phyloP scores from a whole-genome alignment of 148 eudicot species.

The Hydrangea macrophylla region DNA sequence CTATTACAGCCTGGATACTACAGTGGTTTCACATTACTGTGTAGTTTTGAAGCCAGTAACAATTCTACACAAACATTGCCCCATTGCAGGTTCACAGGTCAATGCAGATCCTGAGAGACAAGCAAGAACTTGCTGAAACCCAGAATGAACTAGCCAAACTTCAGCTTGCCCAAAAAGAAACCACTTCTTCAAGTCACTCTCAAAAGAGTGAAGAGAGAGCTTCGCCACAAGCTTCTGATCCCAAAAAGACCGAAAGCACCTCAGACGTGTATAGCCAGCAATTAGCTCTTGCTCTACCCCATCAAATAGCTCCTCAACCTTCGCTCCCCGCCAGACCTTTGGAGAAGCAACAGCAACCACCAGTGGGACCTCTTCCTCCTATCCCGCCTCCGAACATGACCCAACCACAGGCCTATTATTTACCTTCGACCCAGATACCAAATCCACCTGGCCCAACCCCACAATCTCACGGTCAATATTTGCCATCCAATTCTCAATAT shows the following conservation, averaged over 20 bases:
- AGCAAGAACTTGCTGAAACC: conserved; percentile 85
- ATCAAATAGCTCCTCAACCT: conserved; percentile 54
- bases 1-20: too few relatives aligned
- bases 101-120: conserved; percentile 81
- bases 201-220: conserved; percentile 56
- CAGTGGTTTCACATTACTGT: too few relatives aligned
- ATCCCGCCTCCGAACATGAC: conserved; percentile 36
- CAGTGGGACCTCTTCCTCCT: conserved; percentile 35
- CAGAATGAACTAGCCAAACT: conserved; percentile 90
- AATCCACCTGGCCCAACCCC: conserved; percentile 11
- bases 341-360: conserved; percentile 44
- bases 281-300: conserved; percentile 73
- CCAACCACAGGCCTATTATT: conserved; percentile 56
- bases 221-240: conserved; percentile 44
- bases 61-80: too few relatives aligned
- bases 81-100: conserved; percentile 70
- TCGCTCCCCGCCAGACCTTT: conserved; percentile 36
- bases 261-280: conserved; percentile 64
- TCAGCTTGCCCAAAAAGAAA: conserved; percentile 73
- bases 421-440: conserved; percentile 36
- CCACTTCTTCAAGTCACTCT: conserved; percentile 32
- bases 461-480: conserved; percentile 52
- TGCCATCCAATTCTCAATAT: conserved; percentile 47
- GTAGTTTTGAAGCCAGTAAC: too few relatives aligned
- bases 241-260: conserved; percentile 47